Conservation (phyloP, 164 flowering plant genomes). For the Warburgia ugandensis region DNA sequence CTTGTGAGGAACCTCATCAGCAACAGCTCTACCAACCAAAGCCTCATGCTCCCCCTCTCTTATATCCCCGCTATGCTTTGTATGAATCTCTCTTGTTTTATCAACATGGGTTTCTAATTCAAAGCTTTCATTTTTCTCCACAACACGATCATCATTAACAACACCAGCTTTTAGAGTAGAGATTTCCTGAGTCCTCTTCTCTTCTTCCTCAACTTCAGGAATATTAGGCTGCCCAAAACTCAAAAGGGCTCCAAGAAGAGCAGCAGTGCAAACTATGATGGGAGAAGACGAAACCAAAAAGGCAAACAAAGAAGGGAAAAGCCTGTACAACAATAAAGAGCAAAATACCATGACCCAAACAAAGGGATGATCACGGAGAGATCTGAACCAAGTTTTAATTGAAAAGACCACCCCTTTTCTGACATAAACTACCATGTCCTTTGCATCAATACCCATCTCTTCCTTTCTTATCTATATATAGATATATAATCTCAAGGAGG, state of each 20-base stretch:
- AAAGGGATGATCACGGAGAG: constrained; percentile 35
- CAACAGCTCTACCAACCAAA: constrained; percentile 15
- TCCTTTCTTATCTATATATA: not conserved
- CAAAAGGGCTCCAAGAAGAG: constrained; percentile 84
- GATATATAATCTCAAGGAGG: not conserved
- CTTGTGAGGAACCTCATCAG: constrained; percentile 17
- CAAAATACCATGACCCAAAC: constrained; percentile 25
- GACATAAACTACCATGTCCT: constrained; percentile 21
- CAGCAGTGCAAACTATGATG: constrained; percentile 75
- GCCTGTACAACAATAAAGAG: constrained; percentile 41
- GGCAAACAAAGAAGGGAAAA: constrained; percentile 60
- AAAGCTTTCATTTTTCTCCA: constrained; percentile 33
- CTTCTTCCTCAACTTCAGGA: constrained; percentile 47
- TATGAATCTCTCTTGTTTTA: constrained; percentile 7
- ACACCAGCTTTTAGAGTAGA: constrained; percentile 31
- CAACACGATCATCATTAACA: constrained; percentile 25
- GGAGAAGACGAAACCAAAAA: constrained; percentile 73
- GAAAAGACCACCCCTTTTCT: constrained; percentile 26
- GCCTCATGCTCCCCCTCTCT: constrained; percentile 12
- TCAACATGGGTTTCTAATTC: constrained; percentile 22
- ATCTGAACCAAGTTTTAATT: constrained; percentile 19
- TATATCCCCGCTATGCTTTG: constrained; percentile 5
- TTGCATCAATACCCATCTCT: constrained; percentile 47
- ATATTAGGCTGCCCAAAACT: constrained; percentile 68
- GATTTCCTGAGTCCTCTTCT: constrained; percentile 21